These are phyloP conservation scores for Pyrenochaeta sp. DNA, from an alignment of 2,329 filamentous ascomycete species.

Conservation along the genomic window DNA sequence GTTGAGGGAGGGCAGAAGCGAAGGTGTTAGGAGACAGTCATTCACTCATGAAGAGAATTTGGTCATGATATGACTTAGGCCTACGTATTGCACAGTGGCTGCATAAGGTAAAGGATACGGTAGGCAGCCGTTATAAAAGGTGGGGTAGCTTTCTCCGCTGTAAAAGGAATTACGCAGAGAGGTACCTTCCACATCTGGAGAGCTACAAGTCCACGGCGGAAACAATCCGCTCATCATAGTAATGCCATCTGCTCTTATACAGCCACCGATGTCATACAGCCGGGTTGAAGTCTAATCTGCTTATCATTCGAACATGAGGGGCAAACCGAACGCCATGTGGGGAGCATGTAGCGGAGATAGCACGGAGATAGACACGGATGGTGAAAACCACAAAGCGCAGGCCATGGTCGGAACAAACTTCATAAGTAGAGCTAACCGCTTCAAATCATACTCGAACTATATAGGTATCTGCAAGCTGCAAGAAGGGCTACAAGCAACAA, in stretches of 20 bases:
- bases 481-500: not conserved
- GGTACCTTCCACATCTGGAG: conserved; percentile 2
- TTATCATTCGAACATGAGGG: not conserved
- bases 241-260: too few relatives aligned
- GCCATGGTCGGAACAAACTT: not conserved
- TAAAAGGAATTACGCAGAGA: not conserved
- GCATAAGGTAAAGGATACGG: not conserved
- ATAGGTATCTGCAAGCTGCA: conserved; percentile 16
- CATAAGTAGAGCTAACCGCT: not conserved
- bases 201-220: not conserved
- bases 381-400: not conserved
- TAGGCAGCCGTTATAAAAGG: not conserved
- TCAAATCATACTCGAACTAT: conserved; percentile 1
- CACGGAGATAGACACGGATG: not conserved
- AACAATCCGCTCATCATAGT: not conserved
- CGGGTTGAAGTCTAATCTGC: too few relatives aligned
- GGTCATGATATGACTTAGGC: conserved; percentile 12
- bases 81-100: too few relatives aligned
- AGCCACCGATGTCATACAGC: too few relatives aligned
- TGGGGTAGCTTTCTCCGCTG: conserved; percentile 6
- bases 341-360: too few relatives aligned
- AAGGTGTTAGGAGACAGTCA: not conserved
- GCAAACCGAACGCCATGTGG: not conserved
- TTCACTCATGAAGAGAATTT: not conserved
- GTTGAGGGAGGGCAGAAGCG: not conserved